A percentile compares a stretch with the other conserved stretches of the same genome.
Evolutionary conservation across 177 flowering plant genomes (phyloP).

Genomic region (Vitis hybrid): DNA sequence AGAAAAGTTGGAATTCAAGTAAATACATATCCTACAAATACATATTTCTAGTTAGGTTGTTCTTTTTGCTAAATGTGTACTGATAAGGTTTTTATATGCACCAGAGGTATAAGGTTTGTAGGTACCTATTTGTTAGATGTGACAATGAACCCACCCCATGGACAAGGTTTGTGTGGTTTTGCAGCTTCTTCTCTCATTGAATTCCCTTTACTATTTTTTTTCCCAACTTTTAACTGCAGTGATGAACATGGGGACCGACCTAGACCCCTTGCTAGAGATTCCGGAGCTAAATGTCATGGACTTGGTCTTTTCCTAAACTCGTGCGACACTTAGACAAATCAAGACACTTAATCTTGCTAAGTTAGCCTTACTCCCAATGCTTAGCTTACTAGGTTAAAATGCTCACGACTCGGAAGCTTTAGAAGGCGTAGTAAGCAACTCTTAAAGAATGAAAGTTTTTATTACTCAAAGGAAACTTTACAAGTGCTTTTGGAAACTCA

Average conservation of each 20-base stretch:
- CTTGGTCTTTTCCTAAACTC: too few species aligned
- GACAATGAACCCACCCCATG: constrained; percentile 98
- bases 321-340: too few species aligned
- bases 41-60: not conserved
- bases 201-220: not conserved
- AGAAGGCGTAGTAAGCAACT: too few species aligned
- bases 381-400: too few species aligned
- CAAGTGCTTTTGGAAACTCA: too few species aligned
- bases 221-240: constrained; percentile 34
- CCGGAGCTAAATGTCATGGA: constrained; percentile 31
- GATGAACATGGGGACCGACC: constrained; percentile 84
- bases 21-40: not conserved
- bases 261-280: constrained; percentile 55
- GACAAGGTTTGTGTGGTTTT: constrained; percentile 57
- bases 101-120: constrained; percentile 75
- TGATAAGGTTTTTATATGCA: constrained; percentile 11
- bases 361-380: too few species aligned
- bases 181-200: not conserved
- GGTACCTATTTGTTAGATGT: constrained; percentile 87
- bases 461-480: too few species aligned
- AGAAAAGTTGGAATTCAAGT: constrained; percentile 73
- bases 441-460: too few species aligned
- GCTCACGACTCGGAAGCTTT: too few species aligned
- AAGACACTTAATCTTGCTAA: too few species aligned
- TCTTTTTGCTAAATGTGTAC: not conserved